A percentile compares a stretch with the other conserved stretches of the same genome.
Evolutionary conservation across 352 stramenopile species (phyloP).

Genomic region (Phytopythium ostracodes): DNA sequence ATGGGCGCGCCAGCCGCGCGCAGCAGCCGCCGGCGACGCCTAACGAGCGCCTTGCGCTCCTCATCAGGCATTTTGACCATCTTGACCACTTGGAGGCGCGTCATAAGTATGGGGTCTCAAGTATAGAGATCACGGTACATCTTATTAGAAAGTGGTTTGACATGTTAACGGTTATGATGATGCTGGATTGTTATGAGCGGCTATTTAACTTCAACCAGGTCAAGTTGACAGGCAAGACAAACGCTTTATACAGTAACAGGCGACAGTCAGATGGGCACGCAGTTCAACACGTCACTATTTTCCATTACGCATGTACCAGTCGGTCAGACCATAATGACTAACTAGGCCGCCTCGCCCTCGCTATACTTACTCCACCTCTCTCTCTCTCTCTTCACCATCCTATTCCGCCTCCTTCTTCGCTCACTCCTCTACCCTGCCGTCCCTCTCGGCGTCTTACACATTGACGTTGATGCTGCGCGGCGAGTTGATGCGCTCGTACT

Average conservation of each 20-base stretch:
- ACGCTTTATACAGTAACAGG: too few relatives aligned
- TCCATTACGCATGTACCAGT: not conserved
- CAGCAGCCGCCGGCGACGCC: not conserved
- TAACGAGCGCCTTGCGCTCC: not conserved
- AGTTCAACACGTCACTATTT: not conserved
- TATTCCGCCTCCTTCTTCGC: too few relatives aligned
- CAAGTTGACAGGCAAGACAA: too few relatives aligned
- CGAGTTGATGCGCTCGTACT: conserved; percentile 43
- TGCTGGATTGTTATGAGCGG: too few relatives aligned
- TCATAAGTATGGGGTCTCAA: not conserved
- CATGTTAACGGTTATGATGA: too few relatives aligned
- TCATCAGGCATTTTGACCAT: not conserved
- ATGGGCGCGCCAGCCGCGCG: not conserved
- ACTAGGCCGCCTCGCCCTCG: not conserved
- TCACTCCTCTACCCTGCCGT: too few relatives aligned
- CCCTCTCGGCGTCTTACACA: not conserved
- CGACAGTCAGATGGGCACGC: too few relatives aligned
- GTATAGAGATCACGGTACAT: too few relatives aligned
- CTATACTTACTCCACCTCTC: not conserved
- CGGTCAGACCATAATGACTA: not conserved
- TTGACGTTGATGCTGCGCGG: conserved; percentile 2
- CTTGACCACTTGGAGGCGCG: not conserved
- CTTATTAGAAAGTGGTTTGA: too few relatives aligned
- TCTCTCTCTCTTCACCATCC: not conserved
- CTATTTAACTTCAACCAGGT: too few relatives aligned